Evolutionary conservation across 768 basidiomycete genomes (phyloP).

Genomic region (Lentinula detonsa): DNA sequence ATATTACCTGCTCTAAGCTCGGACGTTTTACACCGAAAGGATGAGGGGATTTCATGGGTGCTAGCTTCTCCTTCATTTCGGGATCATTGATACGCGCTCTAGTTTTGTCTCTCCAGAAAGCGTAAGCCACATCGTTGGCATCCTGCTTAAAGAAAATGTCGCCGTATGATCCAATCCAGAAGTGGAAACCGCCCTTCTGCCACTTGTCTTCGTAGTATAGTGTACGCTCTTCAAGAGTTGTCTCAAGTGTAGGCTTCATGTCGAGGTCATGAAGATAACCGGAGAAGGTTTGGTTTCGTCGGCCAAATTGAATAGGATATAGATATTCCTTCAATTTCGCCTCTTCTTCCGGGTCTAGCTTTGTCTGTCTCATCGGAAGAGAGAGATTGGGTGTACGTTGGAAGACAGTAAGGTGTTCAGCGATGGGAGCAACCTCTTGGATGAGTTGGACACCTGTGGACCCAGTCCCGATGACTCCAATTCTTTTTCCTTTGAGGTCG

Average conservation of each 20-base stretch:
- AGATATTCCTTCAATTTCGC: conserved; percentile 4
- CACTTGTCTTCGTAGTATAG: conserved; percentile 10
- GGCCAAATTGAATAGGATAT: neutral
- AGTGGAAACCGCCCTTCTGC: conserved; percentile 9
- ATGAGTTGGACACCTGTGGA: conserved; percentile 13
- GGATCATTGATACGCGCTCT: conserved; percentile 1
- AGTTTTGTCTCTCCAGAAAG: conserved; percentile 6
- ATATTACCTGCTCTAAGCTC: conserved; percentile 1
- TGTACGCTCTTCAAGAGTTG: conserved; percentile 11
- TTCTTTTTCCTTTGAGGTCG: neutral
- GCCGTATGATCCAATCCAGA: conserved; percentile 5
- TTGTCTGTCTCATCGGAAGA: conserved; percentile 2
- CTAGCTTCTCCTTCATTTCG: neutral
- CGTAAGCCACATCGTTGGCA: conserved; percentile 6
- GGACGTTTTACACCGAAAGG: conserved; percentile 8
- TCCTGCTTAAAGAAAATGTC: conserved; percentile 6
- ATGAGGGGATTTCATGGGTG: conserved; percentile 3
- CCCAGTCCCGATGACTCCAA: conserved; percentile 11
- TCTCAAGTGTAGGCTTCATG: neutral
- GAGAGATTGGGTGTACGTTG: conserved; percentile 9
- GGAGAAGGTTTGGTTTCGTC: conserved; percentile 1
- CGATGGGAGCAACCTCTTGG: conserved; percentile 7
- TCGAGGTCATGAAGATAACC: neutral
- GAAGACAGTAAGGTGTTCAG: conserved; percentile 12
- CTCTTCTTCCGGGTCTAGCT: neutral